phyloP scores from a whole-genome alignment of 192 early-diverging fungal genomes.

The Coemansia nantahalensis region DNA sequence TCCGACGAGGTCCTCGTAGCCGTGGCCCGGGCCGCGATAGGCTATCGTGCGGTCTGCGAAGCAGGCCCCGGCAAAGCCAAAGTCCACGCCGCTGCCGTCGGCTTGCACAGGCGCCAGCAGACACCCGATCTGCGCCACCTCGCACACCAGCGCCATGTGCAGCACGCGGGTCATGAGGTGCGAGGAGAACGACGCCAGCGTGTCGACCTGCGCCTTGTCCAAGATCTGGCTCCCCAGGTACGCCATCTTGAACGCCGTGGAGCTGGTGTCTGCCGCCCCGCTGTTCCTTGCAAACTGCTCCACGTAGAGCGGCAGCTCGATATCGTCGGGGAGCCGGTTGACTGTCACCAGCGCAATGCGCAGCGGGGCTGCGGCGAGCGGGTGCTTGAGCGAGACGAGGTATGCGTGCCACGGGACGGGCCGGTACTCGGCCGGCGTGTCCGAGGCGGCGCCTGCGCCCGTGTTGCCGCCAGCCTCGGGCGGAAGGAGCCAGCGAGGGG shows the following conservation, averaged over 20 bases:
- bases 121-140: conserved; percentile 51
- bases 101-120: conserved; percentile 56
- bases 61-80: conserved; percentile 22
- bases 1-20: conserved; percentile 4
- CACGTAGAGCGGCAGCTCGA: conserved; percentile 30
- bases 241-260: conserved; percentile 6
- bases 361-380: conserved; percentile 2
- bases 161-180: conserved; percentile 50
- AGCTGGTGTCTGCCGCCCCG: conserved; percentile 4
- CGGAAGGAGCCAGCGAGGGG: neutral
- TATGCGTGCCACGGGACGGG: conserved; percentile 34
- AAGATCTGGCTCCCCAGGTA: conserved; percentile 32
- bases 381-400: conserved; percentile 19
- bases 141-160: conserved; percentile 53
- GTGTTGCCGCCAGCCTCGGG: neutral
- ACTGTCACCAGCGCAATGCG: conserved; percentile 19
- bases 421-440: neutral
- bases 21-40: neutral
- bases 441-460: conserved; percentile 6
- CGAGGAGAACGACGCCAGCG: conserved; percentile 56
- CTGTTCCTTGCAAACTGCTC: conserved; percentile 14
- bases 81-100: conserved; percentile 21
- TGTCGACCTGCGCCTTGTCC: conserved; percentile 33
- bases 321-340: conserved; percentile 16
- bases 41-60: conserved; percentile 20